Conservation (phyloP, 2,329 filamentous ascomycete genomes). For the Coleophoma eucalyptorum region DNA sequence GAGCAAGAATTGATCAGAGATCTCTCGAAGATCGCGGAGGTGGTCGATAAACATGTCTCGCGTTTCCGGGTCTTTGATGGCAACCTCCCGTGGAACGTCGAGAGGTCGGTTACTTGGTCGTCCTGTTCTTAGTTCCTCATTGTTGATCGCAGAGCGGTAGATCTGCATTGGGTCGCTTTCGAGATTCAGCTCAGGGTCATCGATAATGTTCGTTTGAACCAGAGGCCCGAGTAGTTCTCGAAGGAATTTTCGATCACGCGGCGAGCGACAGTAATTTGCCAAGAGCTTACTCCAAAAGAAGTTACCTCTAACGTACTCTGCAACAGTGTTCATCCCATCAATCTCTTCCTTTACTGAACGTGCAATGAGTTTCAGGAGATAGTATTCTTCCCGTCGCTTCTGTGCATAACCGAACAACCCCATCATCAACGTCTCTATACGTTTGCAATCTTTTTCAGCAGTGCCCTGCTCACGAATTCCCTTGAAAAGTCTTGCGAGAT, state of each 20-base stretch:
- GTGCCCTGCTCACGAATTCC: constrained; percentile 79
- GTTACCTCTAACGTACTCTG: constrained; percentile 85
- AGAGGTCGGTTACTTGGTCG: constrained; percentile 75
- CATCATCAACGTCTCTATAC: constrained; percentile 92
- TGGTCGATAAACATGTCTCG: constrained; percentile 91
- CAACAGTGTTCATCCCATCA: constrained; percentile 65
- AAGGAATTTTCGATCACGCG: constrained; percentile 87
- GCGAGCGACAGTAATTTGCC: constrained; percentile 82
- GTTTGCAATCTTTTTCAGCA: constrained; percentile 87
- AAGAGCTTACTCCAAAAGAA: constrained; percentile 92
- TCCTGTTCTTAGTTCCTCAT: constrained; percentile 92
- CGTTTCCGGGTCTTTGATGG: constrained; percentile 94
- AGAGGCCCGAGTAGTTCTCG: constrained; percentile 81
- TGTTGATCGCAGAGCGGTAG: constrained; percentile 91
- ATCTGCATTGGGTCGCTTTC: constrained; percentile 98
- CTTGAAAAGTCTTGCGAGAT: constrained; percentile 84
- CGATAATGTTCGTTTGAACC: constrained; percentile 88
- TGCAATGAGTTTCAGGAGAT: constrained; percentile 83
- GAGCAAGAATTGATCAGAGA: constrained; percentile 85
- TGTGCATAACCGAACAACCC: constrained; percentile 95
- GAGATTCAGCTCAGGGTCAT: constrained; percentile 84
- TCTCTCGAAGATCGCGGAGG: constrained; percentile 87
- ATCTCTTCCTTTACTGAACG: constrained; percentile 84
- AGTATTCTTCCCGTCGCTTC: constrained; percentile 95
- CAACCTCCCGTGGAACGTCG: constrained; percentile 85